Evolutionary conservation across 2,329 filamentous ascomycete genomes (phyloP).

Genomic region (Aaosphaeria pasadenensis): DNA sequence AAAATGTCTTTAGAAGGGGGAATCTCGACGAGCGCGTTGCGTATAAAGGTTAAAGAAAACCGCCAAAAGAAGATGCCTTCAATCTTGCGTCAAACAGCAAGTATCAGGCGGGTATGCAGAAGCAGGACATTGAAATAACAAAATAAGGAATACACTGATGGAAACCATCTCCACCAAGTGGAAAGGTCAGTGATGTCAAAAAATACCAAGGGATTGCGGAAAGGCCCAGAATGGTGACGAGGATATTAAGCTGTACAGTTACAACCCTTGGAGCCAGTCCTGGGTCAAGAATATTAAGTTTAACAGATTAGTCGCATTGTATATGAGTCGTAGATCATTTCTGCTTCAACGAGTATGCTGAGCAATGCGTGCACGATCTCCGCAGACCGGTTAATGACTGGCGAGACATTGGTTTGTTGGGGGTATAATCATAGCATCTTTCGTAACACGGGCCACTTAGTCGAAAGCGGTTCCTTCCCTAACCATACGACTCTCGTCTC

Average conservation of each 20-base stretch:
- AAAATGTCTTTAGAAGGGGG: constrained; percentile 3
- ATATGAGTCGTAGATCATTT: constrained; percentile 4
- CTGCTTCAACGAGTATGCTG: not conserved
- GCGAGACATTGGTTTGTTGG: not conserved
- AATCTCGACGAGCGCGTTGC: constrained; percentile 15
- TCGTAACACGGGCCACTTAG: constrained; percentile 1
- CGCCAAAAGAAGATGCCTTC: not conserved
- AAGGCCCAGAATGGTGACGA: not conserved
- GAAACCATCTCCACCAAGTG: too few relatives aligned
- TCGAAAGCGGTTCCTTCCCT: constrained; percentile 32
- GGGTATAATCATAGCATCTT: not conserved
- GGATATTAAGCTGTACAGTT: constrained; percentile 14
- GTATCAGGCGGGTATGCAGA: constrained; percentile 2
- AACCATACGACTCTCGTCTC: constrained; percentile 27
- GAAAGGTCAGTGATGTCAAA: not conserved
- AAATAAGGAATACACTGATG: too few relatives aligned
- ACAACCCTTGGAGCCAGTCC: constrained; percentile 24
- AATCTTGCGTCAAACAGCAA: not conserved
- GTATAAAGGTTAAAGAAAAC: constrained; percentile 1
- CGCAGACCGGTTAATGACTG: not conserved
- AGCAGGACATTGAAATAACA: not conserved
- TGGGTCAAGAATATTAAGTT: constrained; percentile 21
- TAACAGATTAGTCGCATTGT: constrained; percentile 22
- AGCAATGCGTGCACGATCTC: not conserved
- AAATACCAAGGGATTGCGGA: not conserved